Conservation (phyloP, 1,284 basidiomycete species). For the Agroathelia rolfsii region DNA sequence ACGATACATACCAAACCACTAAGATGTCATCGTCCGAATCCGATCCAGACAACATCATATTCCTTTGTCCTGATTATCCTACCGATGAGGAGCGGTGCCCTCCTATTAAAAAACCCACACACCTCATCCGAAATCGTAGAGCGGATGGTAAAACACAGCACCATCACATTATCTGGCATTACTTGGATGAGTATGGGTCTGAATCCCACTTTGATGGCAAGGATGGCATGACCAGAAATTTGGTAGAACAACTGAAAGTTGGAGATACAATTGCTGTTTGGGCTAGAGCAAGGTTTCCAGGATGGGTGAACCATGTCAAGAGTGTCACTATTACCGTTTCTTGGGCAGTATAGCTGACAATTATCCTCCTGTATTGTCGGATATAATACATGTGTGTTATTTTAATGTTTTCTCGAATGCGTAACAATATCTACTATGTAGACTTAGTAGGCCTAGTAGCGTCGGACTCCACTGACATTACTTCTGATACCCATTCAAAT, state of each 20-base stretch:
- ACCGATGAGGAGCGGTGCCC: too few species aligned
- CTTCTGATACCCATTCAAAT: too few species aligned
- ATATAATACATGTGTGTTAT: too few species aligned
- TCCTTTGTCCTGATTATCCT: constrained; percentile 6
- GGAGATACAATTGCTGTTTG: constrained; percentile 5
- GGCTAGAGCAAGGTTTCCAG: constrained; percentile 3
- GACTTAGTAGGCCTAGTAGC: too few species aligned
- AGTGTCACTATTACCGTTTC: constrained; percentile 8
- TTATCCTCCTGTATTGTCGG: too few species aligned
- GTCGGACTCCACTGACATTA: too few species aligned
- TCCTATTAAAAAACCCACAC: too few species aligned
- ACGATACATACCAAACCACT: neutral
- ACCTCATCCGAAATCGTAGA: constrained; percentile 2
- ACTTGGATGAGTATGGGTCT: constrained; percentile 5
- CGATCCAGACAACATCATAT: neutral
- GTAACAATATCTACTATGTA: too few species aligned
- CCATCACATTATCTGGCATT: constrained; percentile 8
- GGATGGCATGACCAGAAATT: neutral
- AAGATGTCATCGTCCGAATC: neutral
- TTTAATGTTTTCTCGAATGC: too few species aligned
- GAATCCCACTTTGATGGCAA: constrained; percentile 3
- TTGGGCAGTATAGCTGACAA: constrained; percentile 10
- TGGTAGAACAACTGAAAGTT: too few species aligned
- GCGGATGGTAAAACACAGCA: neutral
- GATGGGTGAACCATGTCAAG: constrained; percentile 2